Evolutionary conservation across 192 early-diverging fungal species (phyloP), one percentile per base, ranked within the genome.

Genomic region (Phlyctochytrium bullatum): DNA sequence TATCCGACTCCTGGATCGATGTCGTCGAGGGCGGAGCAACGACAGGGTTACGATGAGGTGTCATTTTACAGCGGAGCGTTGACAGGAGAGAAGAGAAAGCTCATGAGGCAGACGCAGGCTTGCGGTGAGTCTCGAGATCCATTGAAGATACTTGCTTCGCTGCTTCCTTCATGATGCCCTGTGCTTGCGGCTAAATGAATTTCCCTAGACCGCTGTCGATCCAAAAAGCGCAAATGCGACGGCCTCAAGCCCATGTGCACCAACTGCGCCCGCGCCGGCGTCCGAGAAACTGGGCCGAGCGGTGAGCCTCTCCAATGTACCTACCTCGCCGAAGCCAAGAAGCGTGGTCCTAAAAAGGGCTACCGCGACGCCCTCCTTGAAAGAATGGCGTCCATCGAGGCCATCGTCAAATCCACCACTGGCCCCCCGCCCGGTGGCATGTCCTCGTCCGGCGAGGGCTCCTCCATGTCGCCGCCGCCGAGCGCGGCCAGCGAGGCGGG

Each of bases 151-250:
- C n/a, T n/a, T n/a, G n/a, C n/a, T 64, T 25, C 16, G 28, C 16
- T 64, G 3, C 51, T 52, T 54, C 3, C 36, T 64, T 52, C 40
- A n/a, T n/a, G 17, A 31, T 3, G 27, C 60, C 0, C 33, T 32
- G n/a, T 25, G 34, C 12, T 32, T 33, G 33, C 60, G 14, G 60
- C 33, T 27, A 27, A 24, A 6, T 40, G 4, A n/a, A 64, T 47
- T 20, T 54, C 10, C 17, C 2, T 34, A 69, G 83, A 80, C 3
- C 76, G 73, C 34, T 85, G 83, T 35, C 72, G 80, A 28, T 62
- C 73, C 62, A 78, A 78, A 32, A 85, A 85, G 72, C 69, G 81
- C 50, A 80, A 80, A 29, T 85, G 83, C 59, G 78, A 85, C 47
- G 83, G 80, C 52, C 57, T 59, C 14, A 71, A 77, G 62, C 83